A percentile compares a stretch with the other conserved stretches of the same genome.
Evolutionary conservation across 805 yeast genomes (phyloP).

Genomic region (Candida dajiaensis): DNA sequence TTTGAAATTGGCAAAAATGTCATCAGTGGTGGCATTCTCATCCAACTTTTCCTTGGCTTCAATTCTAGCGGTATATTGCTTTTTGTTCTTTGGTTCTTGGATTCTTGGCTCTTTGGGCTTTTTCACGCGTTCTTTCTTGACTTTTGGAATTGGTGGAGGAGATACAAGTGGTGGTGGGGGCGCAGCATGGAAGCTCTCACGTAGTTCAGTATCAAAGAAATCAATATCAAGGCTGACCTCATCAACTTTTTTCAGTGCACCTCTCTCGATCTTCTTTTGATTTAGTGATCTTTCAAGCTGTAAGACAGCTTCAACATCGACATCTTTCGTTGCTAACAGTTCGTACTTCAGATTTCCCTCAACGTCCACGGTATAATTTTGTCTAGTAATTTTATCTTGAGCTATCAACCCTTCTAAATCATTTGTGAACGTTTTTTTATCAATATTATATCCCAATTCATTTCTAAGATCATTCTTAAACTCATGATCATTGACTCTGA

Average conservation of each 20-base stretch:
- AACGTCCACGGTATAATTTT: conserved; percentile 20
- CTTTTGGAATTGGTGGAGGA: conserved; percentile 1
- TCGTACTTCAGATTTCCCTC: conserved; percentile 2
- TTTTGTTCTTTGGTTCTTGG: neutral
- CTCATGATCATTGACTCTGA: conserved; percentile 35
- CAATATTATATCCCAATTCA: conserved; percentile 39
- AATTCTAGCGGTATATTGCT: conserved; percentile 1
- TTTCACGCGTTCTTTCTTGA: neutral
- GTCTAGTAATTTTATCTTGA: conserved; percentile 24
- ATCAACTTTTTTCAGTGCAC: conserved; percentile 1
- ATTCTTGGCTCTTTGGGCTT: neutral
- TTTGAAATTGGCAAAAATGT: conserved; percentile 6
- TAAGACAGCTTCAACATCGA: conserved; percentile 17
- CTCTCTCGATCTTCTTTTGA: neutral
- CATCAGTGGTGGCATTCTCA: conserved; percentile 4
- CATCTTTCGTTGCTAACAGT: conserved; percentile 23
- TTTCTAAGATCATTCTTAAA: conserved; percentile 38
- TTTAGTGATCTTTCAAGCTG: conserved; percentile 3
- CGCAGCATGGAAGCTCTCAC: conserved; percentile 12
- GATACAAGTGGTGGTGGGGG: neutral
- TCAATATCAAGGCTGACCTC: conserved; percentile 20
- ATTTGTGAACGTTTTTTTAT: conserved; percentile 45
- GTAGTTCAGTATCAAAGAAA: conserved; percentile 21
- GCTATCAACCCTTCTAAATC: conserved; percentile 34
- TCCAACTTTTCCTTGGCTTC: conserved; percentile 4